Evolutionary conservation across 176 grass and related monocot genomes (phyloP), one percentile per base, ranked within the genome.

Genomic region (Hordeum marinum): DNA sequence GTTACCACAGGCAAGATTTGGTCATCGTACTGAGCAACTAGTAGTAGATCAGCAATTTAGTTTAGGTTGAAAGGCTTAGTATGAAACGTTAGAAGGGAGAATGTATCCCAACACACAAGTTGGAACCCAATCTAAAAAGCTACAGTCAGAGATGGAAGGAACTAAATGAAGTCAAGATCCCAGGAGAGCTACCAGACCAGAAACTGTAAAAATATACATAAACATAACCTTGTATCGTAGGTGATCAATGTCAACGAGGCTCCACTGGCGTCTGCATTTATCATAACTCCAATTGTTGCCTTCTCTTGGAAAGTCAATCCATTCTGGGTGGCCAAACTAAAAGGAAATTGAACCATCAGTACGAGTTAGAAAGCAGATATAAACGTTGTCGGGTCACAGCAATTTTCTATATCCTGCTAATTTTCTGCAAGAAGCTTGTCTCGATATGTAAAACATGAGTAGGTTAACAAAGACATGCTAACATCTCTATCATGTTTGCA

Each of bases 281-380:
- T 98, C 96, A 66, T 98, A 98, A 78, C 91, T 98, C 93, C 96
- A 98, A 32, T 73, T 23, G 32, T 98, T 98, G 66, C 91, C 96
- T 88, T 96, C 96, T 88, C 93, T 96, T 89, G 96, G 96, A 85
- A 98, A 98, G 82, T 98, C 96, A 26, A 96, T 98, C 96, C 96
- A 98, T 76, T 98, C 96, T 50, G 96, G 96, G 86, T 98, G 96
- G 45, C 96, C 96, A 92, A 98, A 98, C 96, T 98, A 89, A 50
- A 85, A 75, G 58, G n/a, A 61, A 89, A 84, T 62, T 63, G 62
- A n/a, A 81, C 1, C 10, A 27, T 39, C 8, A 62, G 1, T 61
- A 67, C 14, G 10, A 77, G 59, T 27, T 64, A 26, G 12, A 90
- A 63, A 24, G 36, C 41, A 77, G 11, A 25, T 69, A 79, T 37